Conservation (phyloP, 2,329 filamentous ascomycete genomes). For the Ophiocordyceps unilateralis region DNA sequence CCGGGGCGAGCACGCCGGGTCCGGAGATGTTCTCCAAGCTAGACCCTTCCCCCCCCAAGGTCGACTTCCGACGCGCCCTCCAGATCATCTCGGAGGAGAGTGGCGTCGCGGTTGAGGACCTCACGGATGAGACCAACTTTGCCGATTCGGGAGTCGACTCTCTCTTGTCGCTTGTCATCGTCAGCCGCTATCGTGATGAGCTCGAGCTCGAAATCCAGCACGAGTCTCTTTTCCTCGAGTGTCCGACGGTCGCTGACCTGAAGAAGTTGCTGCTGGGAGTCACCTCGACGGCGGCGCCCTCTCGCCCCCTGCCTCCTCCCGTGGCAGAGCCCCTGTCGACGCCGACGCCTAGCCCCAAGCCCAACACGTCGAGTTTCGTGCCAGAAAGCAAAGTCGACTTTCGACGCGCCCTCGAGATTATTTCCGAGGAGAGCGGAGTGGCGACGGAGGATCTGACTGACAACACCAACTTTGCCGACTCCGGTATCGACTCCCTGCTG, state of each 20-base stretch:
- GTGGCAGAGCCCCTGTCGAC: background rate
- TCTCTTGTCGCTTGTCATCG: slow-evolving; percentile 39
- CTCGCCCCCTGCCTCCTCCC: background rate
- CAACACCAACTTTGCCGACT: slow-evolving; percentile 35
- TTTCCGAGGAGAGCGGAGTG: slow-evolving; percentile 4
- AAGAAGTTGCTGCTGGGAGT: slow-evolving; percentile 14
- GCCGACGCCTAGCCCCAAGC: background rate
- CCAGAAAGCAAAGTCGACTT: slow-evolving; percentile 1
- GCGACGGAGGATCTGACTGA: slow-evolving; percentile 2
- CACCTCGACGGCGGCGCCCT: background rate
- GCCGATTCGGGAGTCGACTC: slow-evolving; percentile 41
- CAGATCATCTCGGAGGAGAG: slow-evolving; percentile 3
- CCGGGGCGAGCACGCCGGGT: background rate
- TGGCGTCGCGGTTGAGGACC: slow-evolving; percentile 2
- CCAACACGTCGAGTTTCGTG: background rate
- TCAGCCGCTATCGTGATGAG: slow-evolving; percentile 37
- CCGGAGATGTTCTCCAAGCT: background rate
- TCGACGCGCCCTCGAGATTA: background rate
- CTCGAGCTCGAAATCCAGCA: slow-evolving; percentile 35
- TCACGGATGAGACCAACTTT: slow-evolving; percentile 28
- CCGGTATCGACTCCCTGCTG: slow-evolving; percentile 44
- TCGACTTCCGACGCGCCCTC: slow-evolving; percentile 1
- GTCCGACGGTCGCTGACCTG: slow-evolving; percentile 34
- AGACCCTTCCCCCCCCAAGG: background rate
- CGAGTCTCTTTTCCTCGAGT: slow-evolving; percentile 31